A percentile compares a stretch with the other conserved stretches of the same genome.
Conservation (phyloP, 208 protist species). For the Acanthamoeba lenticulata region DNA sequence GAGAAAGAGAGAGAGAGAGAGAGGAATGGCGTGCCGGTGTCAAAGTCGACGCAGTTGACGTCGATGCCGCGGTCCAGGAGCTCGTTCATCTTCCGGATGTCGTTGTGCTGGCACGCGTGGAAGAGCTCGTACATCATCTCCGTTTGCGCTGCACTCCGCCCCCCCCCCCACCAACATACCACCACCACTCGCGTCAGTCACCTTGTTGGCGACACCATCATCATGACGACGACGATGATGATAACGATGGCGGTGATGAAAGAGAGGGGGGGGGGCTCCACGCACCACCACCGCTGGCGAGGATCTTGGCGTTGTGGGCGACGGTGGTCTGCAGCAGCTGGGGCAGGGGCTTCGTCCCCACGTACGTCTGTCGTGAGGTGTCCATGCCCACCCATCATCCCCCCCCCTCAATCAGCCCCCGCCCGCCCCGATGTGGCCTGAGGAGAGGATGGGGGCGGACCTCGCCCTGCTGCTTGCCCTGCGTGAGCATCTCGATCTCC, state of each 20-base stretch:
- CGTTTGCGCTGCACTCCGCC: background rate
- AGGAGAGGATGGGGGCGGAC: background rate
- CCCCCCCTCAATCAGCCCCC: background rate
- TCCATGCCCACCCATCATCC: too few relatives aligned
- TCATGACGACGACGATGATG: background rate
- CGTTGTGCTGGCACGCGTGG: background rate
- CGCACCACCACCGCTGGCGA: background rate
- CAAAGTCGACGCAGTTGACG: slow-evolving; percentile 20
- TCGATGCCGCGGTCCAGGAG: background rate
- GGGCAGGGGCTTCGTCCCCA: background rate
- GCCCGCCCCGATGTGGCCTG: background rate
- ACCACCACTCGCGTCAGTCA: background rate
- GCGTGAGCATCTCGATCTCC: background rate
- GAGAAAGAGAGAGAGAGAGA: background rate
- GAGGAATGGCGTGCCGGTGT: background rate
- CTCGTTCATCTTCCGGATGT: background rate
- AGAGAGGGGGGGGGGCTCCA: background rate
- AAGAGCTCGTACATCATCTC: slow-evolving; percentile 21
- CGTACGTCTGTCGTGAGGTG: background rate
- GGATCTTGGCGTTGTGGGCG: background rate
- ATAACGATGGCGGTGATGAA: background rate
- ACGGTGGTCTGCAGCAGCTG: background rate
- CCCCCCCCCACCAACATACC: background rate
- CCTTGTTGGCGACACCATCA: too few relatives aligned
- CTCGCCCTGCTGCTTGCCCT: background rate